Conservation (phyloP, 1,139 yeast genomes). For the Taphrina wiesneri region DNA sequence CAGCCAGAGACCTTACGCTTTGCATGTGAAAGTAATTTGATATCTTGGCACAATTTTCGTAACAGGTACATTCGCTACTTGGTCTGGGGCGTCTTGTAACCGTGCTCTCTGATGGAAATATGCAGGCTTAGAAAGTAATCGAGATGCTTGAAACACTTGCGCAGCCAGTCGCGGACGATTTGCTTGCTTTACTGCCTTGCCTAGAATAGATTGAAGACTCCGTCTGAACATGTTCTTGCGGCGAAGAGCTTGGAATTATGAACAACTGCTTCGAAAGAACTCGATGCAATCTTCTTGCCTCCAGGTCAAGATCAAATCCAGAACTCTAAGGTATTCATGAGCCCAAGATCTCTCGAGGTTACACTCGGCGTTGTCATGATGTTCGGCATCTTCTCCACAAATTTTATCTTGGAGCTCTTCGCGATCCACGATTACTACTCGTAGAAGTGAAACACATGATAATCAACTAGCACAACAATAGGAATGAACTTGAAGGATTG, state of each 20-base stretch:
- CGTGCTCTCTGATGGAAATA: not conserved
- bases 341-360: too few species aligned
- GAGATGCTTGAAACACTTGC: not conserved
- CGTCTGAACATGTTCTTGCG: not conserved
- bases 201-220: not conserved
- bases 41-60: constrained; percentile 55
- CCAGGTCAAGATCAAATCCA: too few species aligned
- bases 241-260: too few species aligned
- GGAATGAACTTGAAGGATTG: too few species aligned
- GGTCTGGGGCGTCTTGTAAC: not conserved
- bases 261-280: too few species aligned
- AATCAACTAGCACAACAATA: not conserved
- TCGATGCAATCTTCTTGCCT: too few species aligned
- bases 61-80: not conserved
- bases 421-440: too few species aligned
- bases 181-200: not conserved
- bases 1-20: constrained; percentile 49
- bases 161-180: not conserved
- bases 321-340: too few species aligned
- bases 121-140: too few species aligned
- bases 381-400: not conserved
- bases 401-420: not conserved
- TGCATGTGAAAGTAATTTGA: constrained; percentile 91
- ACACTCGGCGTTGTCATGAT: not conserved
- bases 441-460: not conserved